Evolutionary conservation across 352 stramenopile genomes (phyloP).

Genomic region (Globisporangium abappressorium): DNA sequence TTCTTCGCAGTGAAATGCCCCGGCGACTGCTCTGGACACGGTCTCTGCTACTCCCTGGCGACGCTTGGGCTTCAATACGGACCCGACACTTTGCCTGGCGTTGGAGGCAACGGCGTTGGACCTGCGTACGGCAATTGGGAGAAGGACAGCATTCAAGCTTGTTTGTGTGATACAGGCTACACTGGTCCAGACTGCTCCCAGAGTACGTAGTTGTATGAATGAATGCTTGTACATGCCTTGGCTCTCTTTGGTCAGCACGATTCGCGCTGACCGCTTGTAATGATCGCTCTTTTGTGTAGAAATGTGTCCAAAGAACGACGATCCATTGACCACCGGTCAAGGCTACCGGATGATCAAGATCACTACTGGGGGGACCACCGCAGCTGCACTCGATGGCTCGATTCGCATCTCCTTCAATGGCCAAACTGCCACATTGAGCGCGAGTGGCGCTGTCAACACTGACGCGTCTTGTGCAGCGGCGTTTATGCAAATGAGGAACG

Average conservation of each 20-base stretch:
- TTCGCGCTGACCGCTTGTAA: neutral
- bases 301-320: slow-evolving; percentile 88
- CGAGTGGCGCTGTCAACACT: slow-evolving; percentile 32
- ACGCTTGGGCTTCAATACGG: slow-evolving; percentile 50
- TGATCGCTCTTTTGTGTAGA: slow-evolving; percentile 20
- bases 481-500: slow-evolving; percentile 43
- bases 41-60: slow-evolving; percentile 55
- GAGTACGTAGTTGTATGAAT: slow-evolving; percentile 29
- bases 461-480: slow-evolving; percentile 32
- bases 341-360: slow-evolving; percentile 57
- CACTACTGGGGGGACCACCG: slow-evolving; percentile 28
- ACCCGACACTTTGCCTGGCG: slow-evolving; percentile 30
- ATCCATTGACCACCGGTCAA: slow-evolving; percentile 77
- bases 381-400: slow-evolving; percentile 24
- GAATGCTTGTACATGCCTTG: neutral
- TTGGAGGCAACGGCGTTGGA: slow-evolving; percentile 40
- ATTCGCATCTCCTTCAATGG: slow-evolving; percentile 54
- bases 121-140: slow-evolving; percentile 85
- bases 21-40: slow-evolving; percentile 60
- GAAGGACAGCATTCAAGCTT: slow-evolving; percentile 68
- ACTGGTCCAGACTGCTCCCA: slow-evolving; percentile 82
- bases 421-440: slow-evolving; percentile 37
- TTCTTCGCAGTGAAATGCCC: slow-evolving; percentile 44
- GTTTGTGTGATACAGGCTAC: slow-evolving; percentile 84
- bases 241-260: neutral